Evolutionary conservation across 345 rosid species (phyloP).

Genomic region (Populus deltoides): DNA sequence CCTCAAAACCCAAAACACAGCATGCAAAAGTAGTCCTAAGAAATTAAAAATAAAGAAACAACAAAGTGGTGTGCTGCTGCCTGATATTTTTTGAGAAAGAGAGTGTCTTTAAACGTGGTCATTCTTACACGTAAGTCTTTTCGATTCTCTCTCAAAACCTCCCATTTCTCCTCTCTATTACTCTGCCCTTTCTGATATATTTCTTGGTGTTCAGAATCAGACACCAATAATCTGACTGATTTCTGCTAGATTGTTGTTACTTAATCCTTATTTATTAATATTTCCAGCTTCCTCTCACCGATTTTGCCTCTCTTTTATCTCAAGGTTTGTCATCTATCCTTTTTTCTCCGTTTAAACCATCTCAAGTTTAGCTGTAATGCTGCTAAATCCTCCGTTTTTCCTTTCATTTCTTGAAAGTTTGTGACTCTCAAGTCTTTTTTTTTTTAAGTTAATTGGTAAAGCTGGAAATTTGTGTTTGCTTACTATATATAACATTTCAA

Average conservation of each 20-base stretch:
- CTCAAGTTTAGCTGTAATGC: not conserved
- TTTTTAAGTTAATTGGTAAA: too few species aligned
- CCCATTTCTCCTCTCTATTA: not conserved
- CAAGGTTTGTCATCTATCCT: not conserved
- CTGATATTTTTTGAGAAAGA: not conserved
- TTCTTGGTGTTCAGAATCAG: not conserved
- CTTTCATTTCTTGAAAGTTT: not conserved
- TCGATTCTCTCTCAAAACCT: constrained; percentile 2
- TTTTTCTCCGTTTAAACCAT: not conserved
- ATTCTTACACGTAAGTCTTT: constrained; percentile 5
- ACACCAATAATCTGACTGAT: not conserved
- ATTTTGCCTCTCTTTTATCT: not conserved
- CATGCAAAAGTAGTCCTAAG: not conserved
- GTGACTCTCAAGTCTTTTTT: too few species aligned
- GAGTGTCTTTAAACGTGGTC: constrained; percentile 27
- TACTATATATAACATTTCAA: too few species aligned
- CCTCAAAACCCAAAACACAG: not conserved
- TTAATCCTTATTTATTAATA: not conserved
- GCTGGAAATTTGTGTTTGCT: too few species aligned
- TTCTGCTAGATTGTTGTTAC: not conserved
- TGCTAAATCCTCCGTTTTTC: not conserved
- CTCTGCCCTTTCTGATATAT: not conserved
- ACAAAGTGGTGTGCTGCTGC: not conserved
- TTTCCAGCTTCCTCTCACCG: not conserved
- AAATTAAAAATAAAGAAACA: not conserved